Conservation (phyloP, 495 filamentous ascomycete genomes). For the Extremus antarcticus region DNA sequence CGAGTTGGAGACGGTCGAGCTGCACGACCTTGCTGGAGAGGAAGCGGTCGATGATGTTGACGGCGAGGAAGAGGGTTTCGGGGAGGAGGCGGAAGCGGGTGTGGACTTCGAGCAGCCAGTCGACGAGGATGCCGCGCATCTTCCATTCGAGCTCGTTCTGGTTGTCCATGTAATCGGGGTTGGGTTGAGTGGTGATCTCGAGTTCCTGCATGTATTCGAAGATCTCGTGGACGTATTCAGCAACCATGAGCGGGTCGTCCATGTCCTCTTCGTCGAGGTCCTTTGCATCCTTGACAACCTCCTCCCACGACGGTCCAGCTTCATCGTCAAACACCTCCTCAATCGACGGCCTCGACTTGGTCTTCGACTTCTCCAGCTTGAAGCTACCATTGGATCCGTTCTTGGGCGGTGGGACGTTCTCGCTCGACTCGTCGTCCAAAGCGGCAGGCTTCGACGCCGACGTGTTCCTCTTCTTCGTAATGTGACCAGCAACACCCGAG, state of each 20-base stretch:
- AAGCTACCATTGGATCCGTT: conserved; percentile 26
- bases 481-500: conserved; percentile 49
- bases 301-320: conserved; percentile 34
- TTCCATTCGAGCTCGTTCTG: conserved; percentile 96
- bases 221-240: conserved; percentile 93
- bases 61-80: conserved; percentile 92
- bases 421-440: conserved; percentile 46
- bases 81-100: conserved; percentile 91
- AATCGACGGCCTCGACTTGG: conserved; percentile 1
- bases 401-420: conserved; percentile 45
- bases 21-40: conserved; percentile 86
- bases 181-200: conserved; percentile 72
- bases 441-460: conserved; percentile 39
- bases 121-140: conserved; percentile 92
- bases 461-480: conserved; percentile 51
- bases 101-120: conserved; percentile 98
- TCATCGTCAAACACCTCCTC: conserved; percentile 34
- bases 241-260: conserved; percentile 92
- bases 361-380: conserved; percentile 13
- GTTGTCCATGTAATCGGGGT: conserved; percentile 85
- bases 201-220: conserved; percentile 91
- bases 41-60: conserved; percentile 98
- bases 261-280: conserved; percentile 77
- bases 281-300: conserved; percentile 37
- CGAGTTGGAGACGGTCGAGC: conserved; percentile 87